Conservation (phyloP, 805 yeast genomes). For the Candida tammaniensis region DNA sequence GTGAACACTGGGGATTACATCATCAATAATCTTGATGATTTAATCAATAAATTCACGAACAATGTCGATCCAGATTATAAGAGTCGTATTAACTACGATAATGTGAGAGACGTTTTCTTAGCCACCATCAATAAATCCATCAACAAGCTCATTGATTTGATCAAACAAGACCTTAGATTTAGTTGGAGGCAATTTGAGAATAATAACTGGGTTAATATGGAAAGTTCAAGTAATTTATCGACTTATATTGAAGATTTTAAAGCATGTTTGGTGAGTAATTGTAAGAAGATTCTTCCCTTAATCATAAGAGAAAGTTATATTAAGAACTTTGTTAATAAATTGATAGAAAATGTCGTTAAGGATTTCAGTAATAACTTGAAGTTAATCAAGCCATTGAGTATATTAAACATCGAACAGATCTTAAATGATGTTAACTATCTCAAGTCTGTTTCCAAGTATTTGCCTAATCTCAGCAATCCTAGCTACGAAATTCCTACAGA, state of each 20-base stretch:
- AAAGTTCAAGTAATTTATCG: slow-evolving; percentile 69
- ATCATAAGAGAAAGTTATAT: slow-evolving; percentile 69
- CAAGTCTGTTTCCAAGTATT: slow-evolving; percentile 48
- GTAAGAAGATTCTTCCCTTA: slow-evolving; percentile 48
- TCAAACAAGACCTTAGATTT: slow-evolving; percentile 58
- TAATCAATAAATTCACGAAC: slow-evolving; percentile 58
- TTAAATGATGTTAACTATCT: slow-evolving; percentile 67
- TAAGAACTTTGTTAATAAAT: slow-evolving; percentile 71
- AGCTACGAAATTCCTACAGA: slow-evolving; percentile 23
- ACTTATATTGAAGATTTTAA: slow-evolving; percentile 62
- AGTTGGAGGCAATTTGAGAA: slow-evolving; percentile 85
- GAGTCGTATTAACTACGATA: slow-evolving; percentile 49
- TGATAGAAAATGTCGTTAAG: slow-evolving; percentile 60
- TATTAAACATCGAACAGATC: slow-evolving; percentile 76
- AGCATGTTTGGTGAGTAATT: slow-evolving; percentile 43
- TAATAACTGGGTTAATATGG: slow-evolving; percentile 63
- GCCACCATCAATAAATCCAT: slow-evolving; percentile 59
- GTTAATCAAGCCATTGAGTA: slow-evolving; percentile 63
- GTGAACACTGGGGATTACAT: slow-evolving; percentile 91
- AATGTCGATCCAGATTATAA: slow-evolving; percentile 34
- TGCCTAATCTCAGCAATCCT: slow-evolving; percentile 43
- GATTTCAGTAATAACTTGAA: slow-evolving; percentile 58
- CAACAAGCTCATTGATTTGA: slow-evolving; percentile 52
- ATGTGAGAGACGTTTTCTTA: slow-evolving; percentile 53
- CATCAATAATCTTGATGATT: slow-evolving; percentile 70